Conservation (phyloP, 345 rosid genomes). For the Citrus maxima region DNA sequence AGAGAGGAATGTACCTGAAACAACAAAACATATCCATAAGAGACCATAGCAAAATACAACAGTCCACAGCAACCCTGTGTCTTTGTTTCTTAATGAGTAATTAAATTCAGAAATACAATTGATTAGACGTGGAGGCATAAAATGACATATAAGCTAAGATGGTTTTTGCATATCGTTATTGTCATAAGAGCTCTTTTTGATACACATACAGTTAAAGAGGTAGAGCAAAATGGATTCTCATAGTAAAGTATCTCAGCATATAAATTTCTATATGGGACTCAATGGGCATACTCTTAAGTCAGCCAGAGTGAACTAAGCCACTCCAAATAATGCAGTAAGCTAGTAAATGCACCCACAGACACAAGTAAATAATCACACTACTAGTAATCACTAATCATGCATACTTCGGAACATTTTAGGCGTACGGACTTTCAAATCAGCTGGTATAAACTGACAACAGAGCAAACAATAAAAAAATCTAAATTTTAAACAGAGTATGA, state of each 20-base stretch:
- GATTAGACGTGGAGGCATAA: not conserved
- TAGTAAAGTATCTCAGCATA: not conserved
- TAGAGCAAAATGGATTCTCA: not conserved
- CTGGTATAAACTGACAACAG: not conserved
- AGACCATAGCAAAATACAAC: not conserved
- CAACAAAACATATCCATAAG: constrained; percentile 24
- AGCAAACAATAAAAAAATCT: not conserved
- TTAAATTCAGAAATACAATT: not conserved
- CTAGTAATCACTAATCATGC: not conserved
- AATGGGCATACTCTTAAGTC: not conserved
- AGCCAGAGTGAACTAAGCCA: not conserved
- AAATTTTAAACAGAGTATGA: not conserved
- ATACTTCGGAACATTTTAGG: not conserved
- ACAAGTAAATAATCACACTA: not conserved
- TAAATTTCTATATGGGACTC: no score
- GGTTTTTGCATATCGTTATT: not conserved
- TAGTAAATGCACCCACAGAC: not conserved
- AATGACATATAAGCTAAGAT: not conserved
- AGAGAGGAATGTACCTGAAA: constrained; percentile 80
- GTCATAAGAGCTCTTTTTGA: not conserved
- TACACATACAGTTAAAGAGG: not conserved
- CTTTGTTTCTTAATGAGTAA: not conserved
- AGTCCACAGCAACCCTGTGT: not conserved
- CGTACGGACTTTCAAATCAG: not conserved
- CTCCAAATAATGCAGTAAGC: not conserved